These are phyloP conservation scores for Phanerochaete carnosa DNA, from an alignment of 768 basidiomycete genomes.

Conservation along the genomic window DNA sequence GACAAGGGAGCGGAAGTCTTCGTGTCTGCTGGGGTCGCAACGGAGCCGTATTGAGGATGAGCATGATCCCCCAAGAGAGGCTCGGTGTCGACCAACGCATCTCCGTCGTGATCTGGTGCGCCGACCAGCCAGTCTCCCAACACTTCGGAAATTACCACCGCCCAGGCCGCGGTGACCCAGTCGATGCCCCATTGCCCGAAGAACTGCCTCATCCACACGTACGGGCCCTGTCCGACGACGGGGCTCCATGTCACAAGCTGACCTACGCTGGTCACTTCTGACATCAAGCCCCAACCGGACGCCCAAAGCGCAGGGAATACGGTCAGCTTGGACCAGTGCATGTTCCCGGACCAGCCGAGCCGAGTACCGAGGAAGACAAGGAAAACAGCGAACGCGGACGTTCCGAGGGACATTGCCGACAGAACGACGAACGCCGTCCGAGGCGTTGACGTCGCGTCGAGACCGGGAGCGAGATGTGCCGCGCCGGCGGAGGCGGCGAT, in stretches of 20 bases:
- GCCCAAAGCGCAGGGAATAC: conserved; percentile 74
- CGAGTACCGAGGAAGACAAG: conserved; percentile 35
- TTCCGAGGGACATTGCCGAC: conserved; percentile 35
- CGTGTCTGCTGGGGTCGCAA: conserved; percentile 7
- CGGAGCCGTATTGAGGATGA: not conserved
- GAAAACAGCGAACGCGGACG: conserved; percentile 31
- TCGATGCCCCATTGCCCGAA: conserved; percentile 62
- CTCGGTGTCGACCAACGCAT: not conserved
- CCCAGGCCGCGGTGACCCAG: conserved; percentile 78
- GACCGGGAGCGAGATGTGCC: conserved; percentile 26
- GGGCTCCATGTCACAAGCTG: conserved; percentile 73
- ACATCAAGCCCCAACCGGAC: conserved; percentile 50
- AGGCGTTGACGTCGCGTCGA: conserved; percentile 53
- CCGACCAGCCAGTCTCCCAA: conserved; percentile 59
- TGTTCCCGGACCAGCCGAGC: conserved; percentile 33
- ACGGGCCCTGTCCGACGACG: conserved; percentile 46
- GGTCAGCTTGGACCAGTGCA: conserved; percentile 42
- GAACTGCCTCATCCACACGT: conserved; percentile 59
- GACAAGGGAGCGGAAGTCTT: not conserved
- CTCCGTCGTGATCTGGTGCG: conserved; percentile 10
- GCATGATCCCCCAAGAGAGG: not conserved
- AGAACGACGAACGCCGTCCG: conserved; percentile 47
- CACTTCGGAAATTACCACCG: conserved; percentile 55
- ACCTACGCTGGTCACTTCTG: conserved; percentile 63
- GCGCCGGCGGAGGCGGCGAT: conserved; percentile 24